Percentiles rank a stretch among this genome's conserved stretches.
Evolutionary conservation across 148 eudicot genomes (phyloP).

Genomic region (Selenicereus undatus): DNA sequence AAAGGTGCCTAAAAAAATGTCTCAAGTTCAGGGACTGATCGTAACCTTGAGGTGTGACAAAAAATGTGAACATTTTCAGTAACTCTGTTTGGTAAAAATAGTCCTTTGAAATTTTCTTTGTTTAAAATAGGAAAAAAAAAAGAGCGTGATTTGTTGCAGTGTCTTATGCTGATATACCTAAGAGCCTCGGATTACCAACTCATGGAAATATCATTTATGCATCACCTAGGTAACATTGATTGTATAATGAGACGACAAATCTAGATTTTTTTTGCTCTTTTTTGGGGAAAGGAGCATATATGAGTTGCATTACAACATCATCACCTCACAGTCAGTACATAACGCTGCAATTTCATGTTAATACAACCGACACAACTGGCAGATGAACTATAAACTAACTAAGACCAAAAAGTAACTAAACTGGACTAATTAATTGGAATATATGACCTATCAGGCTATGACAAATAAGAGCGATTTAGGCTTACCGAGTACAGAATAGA

Average conservation of each 20-base stretch:
- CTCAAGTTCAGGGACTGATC: neutral
- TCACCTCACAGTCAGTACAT: neutral
- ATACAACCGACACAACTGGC: neutral
- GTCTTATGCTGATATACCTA: neutral
- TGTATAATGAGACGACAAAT: neutral
- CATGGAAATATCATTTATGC: neutral
- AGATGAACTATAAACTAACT: neutral
- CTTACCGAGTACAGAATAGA: slow-evolving; percentile 73
- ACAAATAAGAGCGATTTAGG: slow-evolving; percentile 3
- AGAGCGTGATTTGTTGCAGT: neutral
- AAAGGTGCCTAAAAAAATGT: slow-evolving; percentile 51
- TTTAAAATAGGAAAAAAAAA: too few relatives aligned
- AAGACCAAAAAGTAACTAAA: neutral
- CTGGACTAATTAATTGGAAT: neutral
- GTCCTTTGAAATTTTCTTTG: neutral
- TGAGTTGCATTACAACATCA: neutral
- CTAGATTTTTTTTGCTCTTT: neutral
- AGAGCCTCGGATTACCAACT: neutral
- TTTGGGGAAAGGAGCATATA: neutral
- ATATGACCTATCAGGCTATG: neutral
- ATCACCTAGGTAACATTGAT: neutral
- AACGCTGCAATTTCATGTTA: neutral
- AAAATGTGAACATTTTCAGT: neutral
- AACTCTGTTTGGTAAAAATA: neutral
- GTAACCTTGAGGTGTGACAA: neutral